Evolutionary conservation across 2,329 filamentous ascomycete species (phyloP).

Genomic region (Penicillium sp.): DNA sequence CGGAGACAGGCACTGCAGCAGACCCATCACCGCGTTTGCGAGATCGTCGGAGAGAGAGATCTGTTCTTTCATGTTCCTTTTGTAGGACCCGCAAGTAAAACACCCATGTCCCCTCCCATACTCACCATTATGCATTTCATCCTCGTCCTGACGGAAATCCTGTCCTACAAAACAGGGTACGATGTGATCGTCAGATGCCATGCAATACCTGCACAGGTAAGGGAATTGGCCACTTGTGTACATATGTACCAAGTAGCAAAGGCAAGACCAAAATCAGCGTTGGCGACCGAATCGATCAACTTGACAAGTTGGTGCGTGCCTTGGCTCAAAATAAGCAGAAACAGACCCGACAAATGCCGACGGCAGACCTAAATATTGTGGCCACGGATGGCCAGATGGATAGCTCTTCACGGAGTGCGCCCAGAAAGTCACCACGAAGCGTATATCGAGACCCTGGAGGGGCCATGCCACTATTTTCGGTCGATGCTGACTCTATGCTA

Average conservation of each 20-base stretch:
- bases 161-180: neutral
- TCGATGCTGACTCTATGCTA: no score
- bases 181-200: neutral
- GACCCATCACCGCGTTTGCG: neutral
- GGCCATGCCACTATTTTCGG: no score
- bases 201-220: neutral
- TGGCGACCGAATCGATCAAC: no score
- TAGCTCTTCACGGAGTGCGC: no score
- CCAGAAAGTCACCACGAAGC: no score
- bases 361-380: no score
- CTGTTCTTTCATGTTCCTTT: neutral
- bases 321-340: no score
- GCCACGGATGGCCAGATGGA: no score
- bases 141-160: neutral
- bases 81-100: neutral
- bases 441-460: no score
- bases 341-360: no score
- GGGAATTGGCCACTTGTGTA: neutral
- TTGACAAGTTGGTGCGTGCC: no score
- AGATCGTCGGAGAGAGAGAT: neutral
- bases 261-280: no score
- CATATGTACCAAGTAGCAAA: neutral
- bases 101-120: neutral
- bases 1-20: neutral
- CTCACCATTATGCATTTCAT: neutral